Percentiles rank a stretch among this genome's conserved stretches.
Evolutionary conservation across 2,329 filamentous ascomycete genomes (phyloP).

Genomic region (Colletotrichum echinochloae): DNA sequence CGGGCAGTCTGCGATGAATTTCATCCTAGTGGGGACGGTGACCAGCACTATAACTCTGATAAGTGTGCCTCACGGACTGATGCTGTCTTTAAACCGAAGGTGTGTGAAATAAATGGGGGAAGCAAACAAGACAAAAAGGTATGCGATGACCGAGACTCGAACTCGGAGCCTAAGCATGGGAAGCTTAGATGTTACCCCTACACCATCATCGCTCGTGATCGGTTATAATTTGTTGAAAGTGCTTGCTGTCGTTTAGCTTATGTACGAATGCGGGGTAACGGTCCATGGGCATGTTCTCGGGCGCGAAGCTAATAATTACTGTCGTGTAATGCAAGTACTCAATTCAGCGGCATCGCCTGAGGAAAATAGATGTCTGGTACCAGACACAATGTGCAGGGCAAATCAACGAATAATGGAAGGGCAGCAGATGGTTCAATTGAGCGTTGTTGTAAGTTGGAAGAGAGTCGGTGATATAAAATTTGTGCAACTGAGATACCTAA

Average conservation of each 20-base stretch:
- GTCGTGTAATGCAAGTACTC: background rate
- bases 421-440: background rate
- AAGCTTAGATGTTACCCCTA: slow-evolving; percentile 40
- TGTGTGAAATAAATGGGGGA: background rate
- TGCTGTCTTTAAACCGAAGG: no score
- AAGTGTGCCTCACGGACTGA: no score
- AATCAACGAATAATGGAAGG: background rate
- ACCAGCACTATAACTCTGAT: no score
- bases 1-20: no score
- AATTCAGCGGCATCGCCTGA: background rate
- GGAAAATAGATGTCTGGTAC: background rate
- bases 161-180: slow-evolving; percentile 36
- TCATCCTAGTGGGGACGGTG: no score
- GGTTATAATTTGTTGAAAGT: background rate
- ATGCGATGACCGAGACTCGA: slow-evolving; percentile 36
- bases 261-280: background rate
- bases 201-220: slow-evolving; percentile 23
- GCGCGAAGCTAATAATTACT: background rate
- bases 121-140: background rate
- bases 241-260: background rate
- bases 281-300: background rate
- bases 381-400: background rate
- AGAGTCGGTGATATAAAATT: background rate
- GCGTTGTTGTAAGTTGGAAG: background rate
- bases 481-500: background rate